Conservation (phyloP, 208 protist genomes). For the Trypanosoma lewisi region DNA sequence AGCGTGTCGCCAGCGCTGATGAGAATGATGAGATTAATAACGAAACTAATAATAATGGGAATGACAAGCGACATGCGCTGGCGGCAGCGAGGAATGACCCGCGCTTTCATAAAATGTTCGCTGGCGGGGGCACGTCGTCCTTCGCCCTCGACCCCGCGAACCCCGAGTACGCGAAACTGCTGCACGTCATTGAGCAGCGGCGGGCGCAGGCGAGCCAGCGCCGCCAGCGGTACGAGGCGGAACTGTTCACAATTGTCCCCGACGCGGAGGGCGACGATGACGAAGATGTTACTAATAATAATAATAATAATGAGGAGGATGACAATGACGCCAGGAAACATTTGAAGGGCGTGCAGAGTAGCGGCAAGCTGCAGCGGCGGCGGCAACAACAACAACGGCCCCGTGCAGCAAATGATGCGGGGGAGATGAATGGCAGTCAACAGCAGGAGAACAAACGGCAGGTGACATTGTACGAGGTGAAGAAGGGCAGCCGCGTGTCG, state of each 20-base stretch:
- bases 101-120: slow-evolving; percentile 72
- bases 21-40: slow-evolving; percentile 17
- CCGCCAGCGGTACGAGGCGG: slow-evolving; percentile 66
- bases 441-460: slow-evolving; percentile 1
- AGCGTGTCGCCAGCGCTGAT: slow-evolving; percentile 26
- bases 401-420: neutral
- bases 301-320: slow-evolving; percentile 22
- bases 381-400: neutral
- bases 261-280: slow-evolving; percentile 31
- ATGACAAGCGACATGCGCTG: slow-evolving; percentile 23
- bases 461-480: slow-evolving; percentile 78
- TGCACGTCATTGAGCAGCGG: slow-evolving; percentile 78
- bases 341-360: slow-evolving; percentile 75
- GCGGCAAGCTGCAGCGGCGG: slow-evolving; percentile 40
- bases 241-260: slow-evolving; percentile 76
- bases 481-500: slow-evolving; percentile 36
- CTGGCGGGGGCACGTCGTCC: slow-evolving; percentile 34
- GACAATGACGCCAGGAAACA: slow-evolving; percentile 52
- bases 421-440: neutral
- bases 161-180: slow-evolving; percentile 80
- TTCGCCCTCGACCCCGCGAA: slow-evolving; percentile 77
- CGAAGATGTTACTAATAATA: neutral
- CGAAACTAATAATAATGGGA: neutral
- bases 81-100: slow-evolving; percentile 61
- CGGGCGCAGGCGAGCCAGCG: slow-evolving; percentile 60